Conservation (phyloP, 148 eudicot genomes). For the Camellia lanceoleosa region DNA sequence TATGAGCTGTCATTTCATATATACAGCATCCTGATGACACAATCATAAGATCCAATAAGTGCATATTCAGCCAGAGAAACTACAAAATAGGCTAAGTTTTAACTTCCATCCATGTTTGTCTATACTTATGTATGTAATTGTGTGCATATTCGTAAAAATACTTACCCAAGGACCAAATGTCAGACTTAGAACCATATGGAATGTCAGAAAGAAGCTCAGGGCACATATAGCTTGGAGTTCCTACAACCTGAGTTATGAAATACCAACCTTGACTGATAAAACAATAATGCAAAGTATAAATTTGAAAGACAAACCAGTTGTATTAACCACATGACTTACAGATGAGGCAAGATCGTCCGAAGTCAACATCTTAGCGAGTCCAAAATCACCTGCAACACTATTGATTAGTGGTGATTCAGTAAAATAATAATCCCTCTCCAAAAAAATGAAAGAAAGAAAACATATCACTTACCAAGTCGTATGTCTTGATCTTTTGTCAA, state of each 20-base stretch:
- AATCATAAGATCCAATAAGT: slow-evolving; percentile 14
- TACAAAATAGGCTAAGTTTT: not conserved
- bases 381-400: slow-evolving; percentile 86
- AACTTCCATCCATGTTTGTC: not conserved
- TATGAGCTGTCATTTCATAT: slow-evolving; percentile 85
- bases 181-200: slow-evolving; percentile 98
- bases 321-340: slow-evolving; percentile 48
- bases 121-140: not conserved
- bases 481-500: slow-evolving; percentile 82
- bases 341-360: slow-evolving; percentile 96
- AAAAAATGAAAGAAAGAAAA: not conserved
- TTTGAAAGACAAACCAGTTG: not conserved
- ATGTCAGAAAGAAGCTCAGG: slow-evolving; percentile 99
- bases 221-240: slow-evolving; percentile 99
- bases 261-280: not conserved
- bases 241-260: slow-evolving; percentile 64
- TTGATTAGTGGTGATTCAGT: slow-evolving; percentile 3
- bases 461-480: slow-evolving; percentile 69
- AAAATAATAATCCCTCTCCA: not conserved
- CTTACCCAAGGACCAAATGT: slow-evolving; percentile 96
- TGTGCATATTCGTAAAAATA: slow-evolving; percentile 16
- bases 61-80: slow-evolving; percentile 6
- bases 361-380: slow-evolving; percentile 90
- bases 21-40: slow-evolving; percentile 84
- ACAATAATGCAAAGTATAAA: slow-evolving; percentile 5